A percentile compares a stretch with the other conserved stretches of the same genome.
phyloP scores from a whole-genome alignment of 2,329 filamentous ascomycete genomes.

The Fusarium mangiferae region DNA sequence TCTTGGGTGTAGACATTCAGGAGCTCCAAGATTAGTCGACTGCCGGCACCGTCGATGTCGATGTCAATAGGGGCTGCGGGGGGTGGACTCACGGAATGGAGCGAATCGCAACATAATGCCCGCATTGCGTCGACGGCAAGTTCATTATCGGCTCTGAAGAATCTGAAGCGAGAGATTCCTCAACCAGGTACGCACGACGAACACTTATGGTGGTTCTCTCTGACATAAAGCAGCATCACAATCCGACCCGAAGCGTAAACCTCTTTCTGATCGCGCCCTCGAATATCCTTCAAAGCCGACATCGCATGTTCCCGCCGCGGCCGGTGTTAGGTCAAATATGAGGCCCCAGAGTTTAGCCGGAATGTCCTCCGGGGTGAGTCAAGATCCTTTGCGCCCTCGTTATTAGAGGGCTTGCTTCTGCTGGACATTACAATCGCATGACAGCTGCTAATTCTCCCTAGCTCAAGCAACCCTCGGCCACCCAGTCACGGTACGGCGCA shows the following conservation, averaged over 20 bases:
- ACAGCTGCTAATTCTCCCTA: conserved; percentile 29
- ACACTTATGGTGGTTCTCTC: neutral
- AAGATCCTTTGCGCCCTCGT: no score
- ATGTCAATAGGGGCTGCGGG: conserved; percentile 44
- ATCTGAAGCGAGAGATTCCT: conserved; percentile 63
- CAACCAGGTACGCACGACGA: conserved; percentile 52
- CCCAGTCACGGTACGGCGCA: conserved; percentile 53
- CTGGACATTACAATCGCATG: neutral
- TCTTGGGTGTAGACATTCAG: conserved; percentile 40
- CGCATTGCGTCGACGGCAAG: conserved; percentile 58
- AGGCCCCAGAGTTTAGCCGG: conserved; percentile 56
- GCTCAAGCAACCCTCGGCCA: conserved; percentile 49
- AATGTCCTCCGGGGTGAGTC: conserved; percentile 47
- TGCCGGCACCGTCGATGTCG: conserved; percentile 44
- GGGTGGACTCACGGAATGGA: conserved; percentile 63
- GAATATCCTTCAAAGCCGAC: conserved; percentile 58
- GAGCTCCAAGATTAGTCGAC: conserved; percentile 47
- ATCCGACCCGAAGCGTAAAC: conserved; percentile 70
- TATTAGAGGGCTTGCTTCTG: neutral
- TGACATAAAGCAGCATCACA: conserved; percentile 56
- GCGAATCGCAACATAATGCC: conserved; percentile 69
- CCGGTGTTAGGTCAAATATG: conserved; percentile 55
- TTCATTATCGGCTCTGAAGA: conserved; percentile 52
- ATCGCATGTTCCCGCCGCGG: conserved; percentile 53
- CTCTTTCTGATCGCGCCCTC: conserved; percentile 63